Conservation (phyloP, 495 filamentous ascomycete genomes). For the Neurospora sp. region DNA sequence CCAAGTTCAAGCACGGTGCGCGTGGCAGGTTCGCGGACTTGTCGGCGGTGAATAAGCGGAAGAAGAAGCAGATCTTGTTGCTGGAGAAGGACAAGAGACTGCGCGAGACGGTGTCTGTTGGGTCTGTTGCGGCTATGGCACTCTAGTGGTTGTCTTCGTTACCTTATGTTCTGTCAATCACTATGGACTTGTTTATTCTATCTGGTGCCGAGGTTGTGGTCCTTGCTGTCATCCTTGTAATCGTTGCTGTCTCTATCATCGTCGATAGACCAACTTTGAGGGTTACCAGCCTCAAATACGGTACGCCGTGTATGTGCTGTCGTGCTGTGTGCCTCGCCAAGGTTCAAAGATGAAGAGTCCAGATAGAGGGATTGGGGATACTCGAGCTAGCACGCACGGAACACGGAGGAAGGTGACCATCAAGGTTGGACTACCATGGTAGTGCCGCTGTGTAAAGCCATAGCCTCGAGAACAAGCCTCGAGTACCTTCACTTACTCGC, state of each 20-base stretch:
- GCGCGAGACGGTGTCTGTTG: slow-evolving; percentile 53
- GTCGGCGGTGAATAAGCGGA: slow-evolving; percentile 38
- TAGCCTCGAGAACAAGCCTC: background rate
- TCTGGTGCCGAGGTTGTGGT: background rate
- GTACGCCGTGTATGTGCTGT: background rate
- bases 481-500: background rate
- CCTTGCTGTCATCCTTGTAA: background rate
- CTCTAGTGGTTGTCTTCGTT: background rate
- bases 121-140: slow-evolving; percentile 31
- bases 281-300: background rate
- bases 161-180: background rate
- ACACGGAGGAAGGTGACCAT: background rate
- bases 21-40: slow-evolving; percentile 53
- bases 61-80: slow-evolving; percentile 30
- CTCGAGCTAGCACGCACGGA: background rate
- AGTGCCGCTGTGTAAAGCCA: background rate
- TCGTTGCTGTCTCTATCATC: background rate
- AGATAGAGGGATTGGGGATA: background rate
- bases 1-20: slow-evolving; percentile 76
- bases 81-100: slow-evolving; percentile 30
- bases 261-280: background rate
- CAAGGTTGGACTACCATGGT: background rate
- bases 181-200: background rate
- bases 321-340: background rate
- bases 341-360: background rate